Evolutionary conservation across 176 grass and related monocot species (phyloP).

Genomic region (Oryza australiensis): DNA sequence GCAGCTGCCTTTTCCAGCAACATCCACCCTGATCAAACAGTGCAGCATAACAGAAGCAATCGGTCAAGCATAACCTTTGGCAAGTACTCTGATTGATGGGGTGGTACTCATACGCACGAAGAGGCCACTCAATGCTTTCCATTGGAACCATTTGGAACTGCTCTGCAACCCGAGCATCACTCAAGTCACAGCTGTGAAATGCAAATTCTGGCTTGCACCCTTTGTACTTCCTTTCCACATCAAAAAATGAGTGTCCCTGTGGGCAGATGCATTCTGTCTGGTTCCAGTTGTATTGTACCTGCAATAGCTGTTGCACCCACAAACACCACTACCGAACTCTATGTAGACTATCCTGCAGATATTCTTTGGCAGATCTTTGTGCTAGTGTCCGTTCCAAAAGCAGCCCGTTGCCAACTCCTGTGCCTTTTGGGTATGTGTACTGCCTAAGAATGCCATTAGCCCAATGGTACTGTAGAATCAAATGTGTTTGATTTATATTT

Average conservation of each 20-base stretch:
- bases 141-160: slow-evolving; percentile 6
- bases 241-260: slow-evolving; percentile 31
- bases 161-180: not conserved
- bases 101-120: slow-evolving; percentile 32
- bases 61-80: slow-evolving; percentile 13
- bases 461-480: too few relatives aligned
- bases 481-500: too few relatives aligned
- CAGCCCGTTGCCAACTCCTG: too few relatives aligned
- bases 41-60: slow-evolving; percentile 37
- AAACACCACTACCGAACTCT: slow-evolving; percentile 30
- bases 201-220: slow-evolving; percentile 39
- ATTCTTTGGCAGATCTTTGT: too few relatives aligned
- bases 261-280: slow-evolving; percentile 45
- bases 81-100: not conserved
- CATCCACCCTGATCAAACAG: not conserved
- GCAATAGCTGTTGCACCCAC: slow-evolving; percentile 53
- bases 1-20: slow-evolving; percentile 43
- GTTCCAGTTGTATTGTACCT: not conserved
- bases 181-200: not conserved
- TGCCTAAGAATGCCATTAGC: too few relatives aligned
- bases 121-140: slow-evolving; percentile 23
- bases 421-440: too few relatives aligned
- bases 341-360: too few relatives aligned
- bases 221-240: slow-evolving; percentile 30
- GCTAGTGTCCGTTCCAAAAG: too few relatives aligned